Evolutionary conservation across 305 asterid species (phyloP).

Genomic region (Fraxinus greggii): DNA sequence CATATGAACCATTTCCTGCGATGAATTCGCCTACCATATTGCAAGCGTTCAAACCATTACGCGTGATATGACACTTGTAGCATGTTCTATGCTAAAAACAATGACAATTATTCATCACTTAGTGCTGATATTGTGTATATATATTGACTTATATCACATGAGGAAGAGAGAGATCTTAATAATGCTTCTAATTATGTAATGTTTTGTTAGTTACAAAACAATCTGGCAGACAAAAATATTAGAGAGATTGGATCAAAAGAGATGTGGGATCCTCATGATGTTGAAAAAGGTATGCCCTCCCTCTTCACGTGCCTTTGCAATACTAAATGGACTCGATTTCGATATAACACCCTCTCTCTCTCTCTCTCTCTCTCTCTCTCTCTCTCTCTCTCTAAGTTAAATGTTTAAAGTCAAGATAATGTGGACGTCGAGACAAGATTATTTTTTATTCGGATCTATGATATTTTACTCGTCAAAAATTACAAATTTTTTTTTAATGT

Average conservation of each 20-base stretch:
- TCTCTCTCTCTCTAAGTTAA: neutral
- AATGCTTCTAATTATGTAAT: neutral
- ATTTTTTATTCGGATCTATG: no score
- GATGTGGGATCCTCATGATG: neutral
- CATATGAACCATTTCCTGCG: neutral
- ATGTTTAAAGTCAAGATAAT: neutral
- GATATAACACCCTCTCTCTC: neutral
- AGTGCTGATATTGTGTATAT: neutral
- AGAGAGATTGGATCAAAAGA: neutral
- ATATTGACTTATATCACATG: neutral
- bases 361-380: neutral
- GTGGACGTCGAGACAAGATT: neutral
- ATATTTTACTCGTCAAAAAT: neutral
- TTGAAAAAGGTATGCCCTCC: neutral
- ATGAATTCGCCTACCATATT: neutral
- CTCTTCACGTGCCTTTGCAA: neutral
- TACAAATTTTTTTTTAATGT: neutral
- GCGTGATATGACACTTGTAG: neutral
- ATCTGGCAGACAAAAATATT: neutral
- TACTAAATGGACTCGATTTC: neutral
- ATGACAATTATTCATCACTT: neutral
- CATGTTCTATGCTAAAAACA: neutral
- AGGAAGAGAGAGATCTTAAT: neutral
- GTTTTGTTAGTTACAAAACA: neutral
- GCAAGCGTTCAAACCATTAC: neutral